Percentiles rank a stretch among this genome's conserved stretches.
Evolutionary conservation across 495 filamentous ascomycete species (phyloP).

Genomic region (Hapsidospora chrysogenum): DNA sequence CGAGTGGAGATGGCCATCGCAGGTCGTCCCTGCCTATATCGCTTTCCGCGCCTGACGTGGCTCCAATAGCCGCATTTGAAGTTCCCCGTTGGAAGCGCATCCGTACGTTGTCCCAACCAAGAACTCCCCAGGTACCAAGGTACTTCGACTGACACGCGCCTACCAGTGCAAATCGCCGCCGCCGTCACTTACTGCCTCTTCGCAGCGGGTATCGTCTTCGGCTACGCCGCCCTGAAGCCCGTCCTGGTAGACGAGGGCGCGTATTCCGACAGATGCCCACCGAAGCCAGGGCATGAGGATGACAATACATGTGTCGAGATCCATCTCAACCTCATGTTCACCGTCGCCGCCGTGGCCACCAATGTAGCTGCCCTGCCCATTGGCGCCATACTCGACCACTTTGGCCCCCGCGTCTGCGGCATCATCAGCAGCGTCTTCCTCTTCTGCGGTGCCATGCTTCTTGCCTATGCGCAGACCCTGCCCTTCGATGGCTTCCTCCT

Average conservation of each 20-base stretch:
- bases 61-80: slow-evolving; percentile 51
- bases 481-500: slow-evolving; percentile 58
- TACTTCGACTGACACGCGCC: slow-evolving; percentile 4
- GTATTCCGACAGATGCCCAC: slow-evolving; percentile 43
- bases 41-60: too few species aligned
- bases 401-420: slow-evolving; percentile 61
- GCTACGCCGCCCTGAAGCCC: slow-evolving; percentile 73
- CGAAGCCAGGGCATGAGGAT: slow-evolving; percentile 2
- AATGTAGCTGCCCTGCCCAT: slow-evolving; percentile 66
- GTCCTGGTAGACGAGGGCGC: slow-evolving; percentile 62
- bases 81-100: slow-evolving; percentile 47
- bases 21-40: too few species aligned
- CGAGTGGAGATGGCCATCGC: neutral
- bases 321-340: slow-evolving; percentile 85
- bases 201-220: slow-evolving; percentile 65
- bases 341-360: slow-evolving; percentile 73
- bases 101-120: slow-evolving; percentile 29
- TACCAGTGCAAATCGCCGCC: slow-evolving; percentile 39
- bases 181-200: slow-evolving; percentile 72
- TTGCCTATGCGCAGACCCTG: slow-evolving; percentile 50
- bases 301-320: slow-evolving; percentile 52
- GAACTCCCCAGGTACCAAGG: too few species aligned
- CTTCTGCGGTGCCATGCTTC: slow-evolving; percentile 46
- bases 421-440: slow-evolving; percentile 56
- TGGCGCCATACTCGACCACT: slow-evolving; percentile 71